Evolutionary conservation across 1,284 basidiomycete species (phyloP).

Genomic region (Sporisorium scitamineum): DNA sequence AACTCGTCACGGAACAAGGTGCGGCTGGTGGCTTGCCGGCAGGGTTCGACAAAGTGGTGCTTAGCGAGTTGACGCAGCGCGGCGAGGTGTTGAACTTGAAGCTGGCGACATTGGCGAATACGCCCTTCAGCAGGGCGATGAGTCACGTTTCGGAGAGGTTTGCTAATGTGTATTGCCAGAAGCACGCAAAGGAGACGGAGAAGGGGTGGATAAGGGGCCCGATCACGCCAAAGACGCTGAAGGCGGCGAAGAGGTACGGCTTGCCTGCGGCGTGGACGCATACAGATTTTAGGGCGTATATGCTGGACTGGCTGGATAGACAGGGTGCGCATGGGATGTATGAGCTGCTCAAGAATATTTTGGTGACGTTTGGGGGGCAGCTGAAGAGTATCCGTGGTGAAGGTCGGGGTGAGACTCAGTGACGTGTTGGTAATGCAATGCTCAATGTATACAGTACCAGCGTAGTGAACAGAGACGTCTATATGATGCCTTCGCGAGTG

Average conservation of each 20-base stretch:
- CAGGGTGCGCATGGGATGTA: slow-evolving; percentile 44
- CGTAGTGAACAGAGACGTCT: too few relatives aligned
- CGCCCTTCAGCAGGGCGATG: slow-evolving; percentile 34
- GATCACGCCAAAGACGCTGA: slow-evolving; percentile 33
- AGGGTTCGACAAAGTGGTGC: slow-evolving; percentile 23
- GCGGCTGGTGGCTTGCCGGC: slow-evolving; percentile 16
- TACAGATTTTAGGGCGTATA: slow-evolving; percentile 41
- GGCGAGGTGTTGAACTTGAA: slow-evolving; percentile 40
- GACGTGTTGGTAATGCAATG: neutral
- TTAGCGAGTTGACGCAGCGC: slow-evolving; percentile 21
- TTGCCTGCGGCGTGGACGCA: slow-evolving; percentile 32
- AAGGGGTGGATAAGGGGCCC: slow-evolving; percentile 41
- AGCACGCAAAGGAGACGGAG: slow-evolving; percentile 1
- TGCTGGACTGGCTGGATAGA: slow-evolving; percentile 44
- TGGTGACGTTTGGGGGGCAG: slow-evolving; percentile 37
- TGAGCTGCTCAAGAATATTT: slow-evolving; percentile 37
- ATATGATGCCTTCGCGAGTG: too few relatives aligned
- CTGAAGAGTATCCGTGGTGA: slow-evolving; percentile 34
- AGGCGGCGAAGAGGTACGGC: slow-evolving; percentile 28
- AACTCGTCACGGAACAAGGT: slow-evolving; percentile 16
- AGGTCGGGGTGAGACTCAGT: neutral
- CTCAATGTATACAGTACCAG: neutral
- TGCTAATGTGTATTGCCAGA: slow-evolving; percentile 27
- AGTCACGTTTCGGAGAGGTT: slow-evolving; percentile 35
- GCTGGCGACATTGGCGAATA: slow-evolving; percentile 30